Evolutionary conservation across 1,139 yeast species (phyloP).

Genomic region (Yamadazyma friedrichii): DNA sequence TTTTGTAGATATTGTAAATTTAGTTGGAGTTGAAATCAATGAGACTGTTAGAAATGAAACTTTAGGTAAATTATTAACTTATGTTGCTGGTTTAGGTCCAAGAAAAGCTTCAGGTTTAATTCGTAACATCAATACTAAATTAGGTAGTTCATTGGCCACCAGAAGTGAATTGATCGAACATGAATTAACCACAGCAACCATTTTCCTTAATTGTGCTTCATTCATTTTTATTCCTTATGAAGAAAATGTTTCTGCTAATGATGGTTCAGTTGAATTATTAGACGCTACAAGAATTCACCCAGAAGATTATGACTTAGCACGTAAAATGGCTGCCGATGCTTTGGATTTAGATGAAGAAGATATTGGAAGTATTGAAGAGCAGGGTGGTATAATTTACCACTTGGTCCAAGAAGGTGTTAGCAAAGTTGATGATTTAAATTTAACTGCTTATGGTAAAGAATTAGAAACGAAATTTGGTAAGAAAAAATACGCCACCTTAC

Average conservation of each 20-base stretch:
- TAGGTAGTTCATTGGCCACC: constrained; percentile 65
- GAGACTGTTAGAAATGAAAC: constrained; percentile 80
- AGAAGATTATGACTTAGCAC: constrained; percentile 92
- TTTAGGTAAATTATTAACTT: constrained; percentile 69
- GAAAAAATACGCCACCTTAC: constrained; percentile 78
- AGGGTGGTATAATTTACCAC: constrained; percentile 83
- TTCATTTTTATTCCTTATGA: constrained; percentile 80
- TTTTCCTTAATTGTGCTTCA: constrained; percentile 90
- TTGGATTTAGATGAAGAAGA: constrained; percentile 95
- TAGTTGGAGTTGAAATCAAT: constrained; percentile 92
- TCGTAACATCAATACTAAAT: constrained; percentile 72
- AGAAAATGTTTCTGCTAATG: constrained; percentile 45
- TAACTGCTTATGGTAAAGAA: constrained; percentile 94
- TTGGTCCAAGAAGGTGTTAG: constrained; percentile 81
- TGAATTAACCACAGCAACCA: constrained; percentile 72
- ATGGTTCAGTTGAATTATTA: constrained; percentile 70
- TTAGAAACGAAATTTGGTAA: constrained; percentile 74
- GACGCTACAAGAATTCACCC: constrained; percentile 98
- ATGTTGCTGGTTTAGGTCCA: constrained; percentile 89
- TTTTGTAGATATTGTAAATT: constrained; percentile 85
- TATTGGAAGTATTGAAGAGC: constrained; percentile 70
- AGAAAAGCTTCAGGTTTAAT: constrained; percentile 88
- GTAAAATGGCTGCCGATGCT: constrained; percentile 98
- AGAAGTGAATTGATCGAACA: constrained; percentile 78
- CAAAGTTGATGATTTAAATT: constrained; percentile 80